Evolutionary conservation across 495 filamentous ascomycete genomes (phyloP).

Genomic region (Schizothecium vesticola): DNA sequence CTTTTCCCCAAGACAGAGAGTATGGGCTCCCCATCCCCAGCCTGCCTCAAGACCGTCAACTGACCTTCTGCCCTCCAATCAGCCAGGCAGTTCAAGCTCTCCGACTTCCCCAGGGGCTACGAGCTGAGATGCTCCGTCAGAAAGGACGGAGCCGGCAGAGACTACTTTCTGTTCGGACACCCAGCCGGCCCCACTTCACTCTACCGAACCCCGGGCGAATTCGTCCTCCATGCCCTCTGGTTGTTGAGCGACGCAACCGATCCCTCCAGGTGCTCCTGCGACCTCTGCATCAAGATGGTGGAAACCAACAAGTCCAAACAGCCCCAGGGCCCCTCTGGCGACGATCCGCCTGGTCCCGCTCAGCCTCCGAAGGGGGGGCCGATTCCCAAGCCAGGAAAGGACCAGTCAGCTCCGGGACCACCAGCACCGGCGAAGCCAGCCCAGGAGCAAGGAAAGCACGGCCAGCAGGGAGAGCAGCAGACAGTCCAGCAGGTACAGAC

Average conservation of each 20-base stretch:
- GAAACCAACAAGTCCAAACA: conserved; percentile 6
- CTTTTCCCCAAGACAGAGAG: conserved; percentile 22
- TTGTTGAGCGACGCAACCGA: conserved; percentile 29
- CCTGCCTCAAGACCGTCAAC: background rate
- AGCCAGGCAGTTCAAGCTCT: conserved; percentile 30
- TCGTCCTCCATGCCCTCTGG: conserved; percentile 39
- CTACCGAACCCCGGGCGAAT: conserved; percentile 38
- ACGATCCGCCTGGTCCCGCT: background rate
- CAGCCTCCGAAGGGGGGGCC: background rate
- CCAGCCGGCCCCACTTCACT: conserved; percentile 29
- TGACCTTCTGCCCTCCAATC: background rate
- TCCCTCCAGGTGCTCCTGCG: conserved; percentile 32
- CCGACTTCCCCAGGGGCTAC: conserved; percentile 28
- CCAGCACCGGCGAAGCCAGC: background rate
- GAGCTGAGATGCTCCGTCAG: conserved; percentile 25
- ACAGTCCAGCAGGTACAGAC: background rate
- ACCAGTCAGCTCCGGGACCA: background rate
- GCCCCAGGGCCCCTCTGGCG: background rate
- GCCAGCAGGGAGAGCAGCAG: too few species aligned
- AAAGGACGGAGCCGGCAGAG: conserved; percentile 24
- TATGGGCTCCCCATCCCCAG: background rate
- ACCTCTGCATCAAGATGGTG: conserved; percentile 25
- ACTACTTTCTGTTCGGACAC: conserved; percentile 42
- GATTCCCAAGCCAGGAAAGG: background rate
- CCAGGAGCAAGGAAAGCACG: background rate